Base-by-base conservation (phyloP, 192 early-diverging fungal species). In the Gryganskiella cystojenkinii region DNA sequence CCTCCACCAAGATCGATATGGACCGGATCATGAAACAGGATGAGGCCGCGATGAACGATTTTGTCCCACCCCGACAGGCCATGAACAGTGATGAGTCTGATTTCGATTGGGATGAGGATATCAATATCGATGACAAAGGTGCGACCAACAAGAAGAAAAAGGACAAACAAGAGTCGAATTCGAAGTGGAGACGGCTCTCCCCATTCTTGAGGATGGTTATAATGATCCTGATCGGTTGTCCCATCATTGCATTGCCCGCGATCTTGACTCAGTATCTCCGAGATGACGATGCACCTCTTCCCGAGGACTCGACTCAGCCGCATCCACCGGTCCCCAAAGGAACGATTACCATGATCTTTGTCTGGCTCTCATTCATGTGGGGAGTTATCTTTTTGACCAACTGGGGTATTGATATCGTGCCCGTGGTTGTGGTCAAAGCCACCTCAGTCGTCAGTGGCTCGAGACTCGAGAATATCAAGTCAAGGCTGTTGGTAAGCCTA, bases 81-180 rank as follows among this genome's bases (percentile, higher is more conserved):
- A 76, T 76, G 73, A 76, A 76, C 60, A 76, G 73, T 17, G 73
- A 76, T 33, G 73, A 76, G 54, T 76, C 73, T n/a, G 73, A 76
- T 46, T 76, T 76, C 53, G 73, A 76, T 17, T 76, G 73, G 73
- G 73, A 76, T 20, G 73, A 68, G 35, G 73, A 76, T 22, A 58
- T 76, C 45, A 56, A 63, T 1, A 76, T 76, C 47, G 60, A 68
- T 45, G 65, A 67, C 2, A 63, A 31, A 14, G 73, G 73, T 3
- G 50, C 63, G 1, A 45, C 56, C 25, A n/a, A n/a, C n/a, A 35
- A 20, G 14, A 57, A 56, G 24, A 55, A 28, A 27, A 66, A 64
- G 22, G 20, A 45, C n/a, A 25, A 19, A 14, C 61, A 67, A 34
- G 24, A 61, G 20, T 51, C 42, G 7, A 33, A 10, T 0, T 60